Evolutionary conservation across 768 basidiomycete genomes (phyloP), one percentile per base, ranked within the genome.

Genomic region (Leccinum olivaceopallidum): DNA sequence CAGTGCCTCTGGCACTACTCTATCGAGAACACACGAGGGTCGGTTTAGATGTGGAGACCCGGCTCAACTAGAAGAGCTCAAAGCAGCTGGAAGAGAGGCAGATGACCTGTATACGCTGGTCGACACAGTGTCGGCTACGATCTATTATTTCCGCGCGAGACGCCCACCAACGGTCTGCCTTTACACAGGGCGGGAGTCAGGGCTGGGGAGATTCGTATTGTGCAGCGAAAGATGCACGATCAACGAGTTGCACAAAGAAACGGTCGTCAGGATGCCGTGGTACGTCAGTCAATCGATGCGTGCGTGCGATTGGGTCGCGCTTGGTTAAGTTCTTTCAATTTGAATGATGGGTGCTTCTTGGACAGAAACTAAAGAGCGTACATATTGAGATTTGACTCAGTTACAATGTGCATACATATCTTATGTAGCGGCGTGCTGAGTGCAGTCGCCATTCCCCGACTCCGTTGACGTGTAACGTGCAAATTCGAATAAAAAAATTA

Each of bases 91-190:
- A 8, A 6, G 8, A 2, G 57, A 53, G 14, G 58, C 58, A n/a
- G 53, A 56, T 26, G 8, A 66, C n/a, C 28, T 70, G 28, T 70
- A 71, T 22, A 62, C 71, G 2, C 67, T 73, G 51, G 4, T 69
- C 6, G 69, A 71, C 53, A 73, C 69, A 0, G 0, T 57, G 1
- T 73, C 69, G 2, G 55, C 60, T 5, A 68, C 61, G 4, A n/a
- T 70, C 8, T 73, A 70, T 39, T 71, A 67, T 53, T 71, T 73
- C 64, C 60, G 58, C 6, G 67, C 69, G 7, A 51, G 48, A 1
- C 59, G 48, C 28, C 66, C 69, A 0, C 69, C 71, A n/a, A 70
- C 66, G 36, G 69, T 70, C 3, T 70, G 69, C 52, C 48, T 70
- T 30, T 70, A 53, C 50, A 63, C 63, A 4, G 66, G 69, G n/a